These are phyloP conservation scores for Sanghuangporus baumii DNA, from an alignment of 1,284 basidiomycete species.

Conservation along the genomic window DNA sequence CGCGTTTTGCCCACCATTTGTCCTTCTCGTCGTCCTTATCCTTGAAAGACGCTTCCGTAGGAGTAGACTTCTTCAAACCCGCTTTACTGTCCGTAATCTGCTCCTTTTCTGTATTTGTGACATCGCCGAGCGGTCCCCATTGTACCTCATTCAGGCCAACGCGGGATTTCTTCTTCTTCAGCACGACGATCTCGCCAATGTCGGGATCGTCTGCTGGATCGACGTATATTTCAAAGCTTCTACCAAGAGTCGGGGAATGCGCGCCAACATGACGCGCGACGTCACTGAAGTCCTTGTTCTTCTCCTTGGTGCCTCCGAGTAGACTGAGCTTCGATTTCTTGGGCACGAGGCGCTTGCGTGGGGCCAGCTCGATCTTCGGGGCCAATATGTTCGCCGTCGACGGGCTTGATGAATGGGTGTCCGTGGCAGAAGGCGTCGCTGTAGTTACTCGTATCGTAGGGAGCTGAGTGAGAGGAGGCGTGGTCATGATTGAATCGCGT, in stretches of 20 bases:
- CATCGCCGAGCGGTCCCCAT: constrained; percentile 50
- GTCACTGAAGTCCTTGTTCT: constrained; percentile 52
- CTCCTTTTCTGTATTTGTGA: constrained; percentile 43
- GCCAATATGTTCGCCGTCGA: constrained; percentile 29
- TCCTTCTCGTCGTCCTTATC: constrained; percentile 55
- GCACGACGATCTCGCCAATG: constrained; percentile 61
- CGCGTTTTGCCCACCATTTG: constrained; percentile 75
- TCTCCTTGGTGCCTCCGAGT: constrained; percentile 32
- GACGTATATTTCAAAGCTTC: constrained; percentile 66
- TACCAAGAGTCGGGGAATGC: constrained; percentile 32
- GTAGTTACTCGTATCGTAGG: constrained; percentile 65
- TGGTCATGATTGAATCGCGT: constrained; percentile 28
- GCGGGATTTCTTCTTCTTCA: constrained; percentile 75
- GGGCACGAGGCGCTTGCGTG: constrained; percentile 57
- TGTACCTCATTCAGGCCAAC: constrained; percentile 60
- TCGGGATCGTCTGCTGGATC: constrained; percentile 61
- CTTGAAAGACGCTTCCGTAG: constrained; percentile 29
- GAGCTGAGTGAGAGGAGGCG: constrained; percentile 29
- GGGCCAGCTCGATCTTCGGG: constrained; percentile 26
- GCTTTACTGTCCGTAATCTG: constrained; percentile 31
- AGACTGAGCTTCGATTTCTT: constrained; percentile 67
- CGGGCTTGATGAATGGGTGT: constrained; percentile 33
- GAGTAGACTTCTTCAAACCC: constrained; percentile 22
- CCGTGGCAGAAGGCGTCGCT: constrained; percentile 54
- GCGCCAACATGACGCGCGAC: constrained; percentile 53